Conservation (phyloP, 2,329 filamentous ascomycete genomes). For the Botrytis squamosa region DNA sequence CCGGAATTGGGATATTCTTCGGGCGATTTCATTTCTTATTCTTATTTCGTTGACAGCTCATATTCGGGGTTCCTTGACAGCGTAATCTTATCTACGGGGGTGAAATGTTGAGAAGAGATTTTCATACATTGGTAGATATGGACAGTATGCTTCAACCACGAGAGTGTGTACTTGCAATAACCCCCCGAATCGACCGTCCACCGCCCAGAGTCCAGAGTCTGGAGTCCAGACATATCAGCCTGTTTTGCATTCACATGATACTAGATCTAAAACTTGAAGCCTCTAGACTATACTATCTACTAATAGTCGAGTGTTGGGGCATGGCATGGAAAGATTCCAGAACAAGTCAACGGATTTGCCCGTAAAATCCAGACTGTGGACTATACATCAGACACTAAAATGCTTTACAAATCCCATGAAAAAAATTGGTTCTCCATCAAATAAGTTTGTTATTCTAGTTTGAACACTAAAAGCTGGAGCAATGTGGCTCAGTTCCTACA, state of each 20-base stretch:
- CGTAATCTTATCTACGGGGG: neutral
- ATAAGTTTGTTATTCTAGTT: neutral
- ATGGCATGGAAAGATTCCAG: neutral
- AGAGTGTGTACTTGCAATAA: neutral
- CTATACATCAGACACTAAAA: neutral
- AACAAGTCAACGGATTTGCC: slow-evolving; percentile 3
- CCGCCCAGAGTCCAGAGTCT: neutral
- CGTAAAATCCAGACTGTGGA: neutral
- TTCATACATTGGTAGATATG: neutral
- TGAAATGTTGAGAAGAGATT: neutral
- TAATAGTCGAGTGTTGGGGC: too few relatives aligned
- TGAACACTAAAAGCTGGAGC: neutral
- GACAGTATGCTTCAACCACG: neutral
- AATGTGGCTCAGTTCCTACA: neutral
- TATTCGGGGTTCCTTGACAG: neutral
- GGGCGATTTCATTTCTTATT: neutral
- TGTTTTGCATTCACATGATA: neutral
- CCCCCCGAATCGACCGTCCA: neutral
- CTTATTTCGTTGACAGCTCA: neutral
- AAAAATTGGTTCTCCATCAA: neutral
- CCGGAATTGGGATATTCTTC: neutral
- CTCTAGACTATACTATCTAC: neutral
- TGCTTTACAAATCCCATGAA: neutral
- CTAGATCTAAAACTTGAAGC: neutral
- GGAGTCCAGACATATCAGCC: neutral